Evolutionary conservation across 768 basidiomycete genomes (phyloP), one percentile per base, ranked within the genome.

Genomic region (Mycena venus): DNA sequence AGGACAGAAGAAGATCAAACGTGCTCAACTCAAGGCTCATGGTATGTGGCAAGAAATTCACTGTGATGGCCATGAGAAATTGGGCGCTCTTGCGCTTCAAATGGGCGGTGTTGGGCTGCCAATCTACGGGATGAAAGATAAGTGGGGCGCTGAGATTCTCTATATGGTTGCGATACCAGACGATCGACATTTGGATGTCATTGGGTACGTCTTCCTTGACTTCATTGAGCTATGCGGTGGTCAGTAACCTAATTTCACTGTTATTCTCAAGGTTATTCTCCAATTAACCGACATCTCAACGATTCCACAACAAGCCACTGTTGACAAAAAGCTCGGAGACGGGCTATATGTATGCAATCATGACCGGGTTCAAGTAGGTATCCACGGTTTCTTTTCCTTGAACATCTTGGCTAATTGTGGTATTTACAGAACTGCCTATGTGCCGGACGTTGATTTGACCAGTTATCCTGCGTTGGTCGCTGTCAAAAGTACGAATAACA

Each of bases 151-250:
- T 6, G 75, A 72, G 23, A 29, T 82, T 15, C 60, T 79, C 8
- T 74, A 81, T 29, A 71, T 82, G 7, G 75, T 68, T 23, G 79
- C 75, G 1, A 60, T 80, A 7, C 80, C 80, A 14, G 79, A 80
- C 38, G 76, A 78, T n/a, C 38, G 80, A 5, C 58, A 74, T 25
- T 68, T 70, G 0, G 71, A 68, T 19, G 77, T 75, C 1, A 79
- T 81, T 68, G 78, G 75, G 0, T 78, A 81, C 66, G 75, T 80
- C 2, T 77, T 77, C 53, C 75, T 81, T 2, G 79, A 81, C 47
- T 73, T 73, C 51, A 55, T 79, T 8, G 73, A 81, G n/a, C 65
- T 67, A 42, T 67, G 77, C 61, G 40, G 74, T 7, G 67, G 79
- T 81, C 31, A 40, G 71, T 60, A 58, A 47, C 21, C 17, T 4